Evolutionary conservation across 768 basidiomycete species (phyloP).

Genomic region (Leucogyrophana mollusca): DNA sequence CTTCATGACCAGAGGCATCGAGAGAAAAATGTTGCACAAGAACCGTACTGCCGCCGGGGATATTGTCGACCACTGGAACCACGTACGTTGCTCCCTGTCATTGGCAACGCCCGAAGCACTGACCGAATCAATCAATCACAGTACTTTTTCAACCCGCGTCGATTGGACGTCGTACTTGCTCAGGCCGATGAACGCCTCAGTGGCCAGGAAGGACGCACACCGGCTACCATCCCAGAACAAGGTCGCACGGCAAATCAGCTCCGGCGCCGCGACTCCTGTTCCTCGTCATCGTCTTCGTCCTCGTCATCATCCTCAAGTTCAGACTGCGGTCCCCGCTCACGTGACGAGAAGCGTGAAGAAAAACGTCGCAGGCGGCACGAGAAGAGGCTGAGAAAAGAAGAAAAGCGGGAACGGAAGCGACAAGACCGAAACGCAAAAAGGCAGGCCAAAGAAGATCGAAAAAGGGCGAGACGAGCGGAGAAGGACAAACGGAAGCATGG

Average conservation of each 20-base stretch:
- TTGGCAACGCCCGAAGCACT: background rate
- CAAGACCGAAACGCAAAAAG: too few relatives aligned
- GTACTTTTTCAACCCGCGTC: constrained; percentile 40
- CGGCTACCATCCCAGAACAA: background rate
- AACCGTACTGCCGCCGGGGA: constrained; percentile 25
- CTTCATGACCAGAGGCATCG: too few relatives aligned
- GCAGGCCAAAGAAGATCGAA: too few relatives aligned
- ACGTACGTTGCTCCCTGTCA: constrained; percentile 24
- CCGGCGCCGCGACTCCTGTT: background rate
- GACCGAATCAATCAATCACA: too few relatives aligned
- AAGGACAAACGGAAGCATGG: too few relatives aligned
- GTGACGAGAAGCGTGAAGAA: too few relatives aligned
- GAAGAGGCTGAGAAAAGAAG: too few relatives aligned
- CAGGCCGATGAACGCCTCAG: background rate
- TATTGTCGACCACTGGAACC: constrained; percentile 41
- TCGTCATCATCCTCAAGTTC: background rate
- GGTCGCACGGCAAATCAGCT: background rate
- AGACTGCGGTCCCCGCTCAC: too few relatives aligned
- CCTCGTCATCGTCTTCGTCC: background rate
- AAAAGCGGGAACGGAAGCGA: too few relatives aligned
- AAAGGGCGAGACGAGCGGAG: too few relatives aligned
- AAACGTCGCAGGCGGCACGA: background rate
- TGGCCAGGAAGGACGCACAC: background rate
- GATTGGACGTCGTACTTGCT: constrained; percentile 31
- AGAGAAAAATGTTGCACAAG: too few relatives aligned